phyloP scores from a whole-genome alignment of 2,329 filamentous ascomycete species.

The Trichoderma semiorbis region DNA sequence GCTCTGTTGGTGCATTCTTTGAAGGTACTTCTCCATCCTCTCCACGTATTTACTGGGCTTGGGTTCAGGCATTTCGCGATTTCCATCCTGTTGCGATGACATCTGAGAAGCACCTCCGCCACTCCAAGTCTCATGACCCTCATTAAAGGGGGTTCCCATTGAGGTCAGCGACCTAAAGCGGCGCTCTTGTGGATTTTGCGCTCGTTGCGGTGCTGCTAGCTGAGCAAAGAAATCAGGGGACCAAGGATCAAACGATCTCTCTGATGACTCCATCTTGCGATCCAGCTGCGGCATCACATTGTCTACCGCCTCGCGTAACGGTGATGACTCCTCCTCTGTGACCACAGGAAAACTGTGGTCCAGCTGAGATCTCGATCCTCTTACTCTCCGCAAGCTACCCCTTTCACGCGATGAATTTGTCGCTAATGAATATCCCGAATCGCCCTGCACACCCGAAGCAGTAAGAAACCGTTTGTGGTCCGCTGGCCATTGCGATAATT shows the following conservation, averaged over 20 bases:
- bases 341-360: constrained; percentile 30
- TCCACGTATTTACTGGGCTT: constrained; percentile 61
- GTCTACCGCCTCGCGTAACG: too few relatives aligned
- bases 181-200: constrained; percentile 21
- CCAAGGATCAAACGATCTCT: constrained; percentile 67
- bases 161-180: constrained; percentile 65
- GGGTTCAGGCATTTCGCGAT: constrained; percentile 21
- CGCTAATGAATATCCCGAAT: too few relatives aligned
- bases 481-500: too few relatives aligned
- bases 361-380: too few relatives aligned
- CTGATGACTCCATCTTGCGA: too few relatives aligned
- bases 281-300: too few relatives aligned
- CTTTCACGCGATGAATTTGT: too few relatives aligned
- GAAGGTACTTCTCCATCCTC: constrained; percentile 82
- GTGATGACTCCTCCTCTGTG: too few relatives aligned
- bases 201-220: constrained; percentile 36
- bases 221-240: constrained; percentile 79
- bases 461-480: too few relatives aligned
- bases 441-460: too few relatives aligned
- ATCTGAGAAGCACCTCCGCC: constrained; percentile 49
- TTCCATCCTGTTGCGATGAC: constrained; percentile 39
- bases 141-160: constrained; percentile 63
- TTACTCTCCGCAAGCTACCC: too few relatives aligned
- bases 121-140: constrained; percentile 58
- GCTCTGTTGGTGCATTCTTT: constrained; percentile 64